A percentile compares a stretch with the other conserved stretches of the same genome.
phyloP scores from a whole-genome alignment of 2,329 filamentous ascomycete genomes.

The Coniochaeta pulveracea region DNA sequence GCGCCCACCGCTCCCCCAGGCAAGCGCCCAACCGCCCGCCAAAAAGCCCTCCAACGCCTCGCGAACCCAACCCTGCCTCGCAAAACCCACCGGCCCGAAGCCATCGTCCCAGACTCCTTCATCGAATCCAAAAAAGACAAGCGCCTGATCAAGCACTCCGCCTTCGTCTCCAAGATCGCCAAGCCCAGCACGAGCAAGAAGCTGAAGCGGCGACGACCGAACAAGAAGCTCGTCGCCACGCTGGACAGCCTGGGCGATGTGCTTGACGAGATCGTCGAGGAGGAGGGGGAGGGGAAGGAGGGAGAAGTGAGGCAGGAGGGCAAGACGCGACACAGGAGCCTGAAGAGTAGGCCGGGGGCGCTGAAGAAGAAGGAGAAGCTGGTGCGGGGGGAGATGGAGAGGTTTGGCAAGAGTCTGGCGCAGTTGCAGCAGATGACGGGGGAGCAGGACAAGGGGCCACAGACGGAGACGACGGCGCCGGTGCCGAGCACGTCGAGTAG shows the following conservation, averaged over 20 bases:
- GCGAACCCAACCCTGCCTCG: conserved; percentile 38
- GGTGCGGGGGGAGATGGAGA: conserved; percentile 68
- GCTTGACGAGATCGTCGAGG: conserved; percentile 52
- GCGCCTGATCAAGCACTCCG: conserved; percentile 67
- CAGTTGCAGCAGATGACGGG: conserved; percentile 38
- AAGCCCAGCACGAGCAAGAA: conserved; percentile 38
- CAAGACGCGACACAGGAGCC: conserved; percentile 61
- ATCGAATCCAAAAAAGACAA: conserved; percentile 72
- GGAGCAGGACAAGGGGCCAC: conserved; percentile 9
- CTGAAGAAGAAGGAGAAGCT: conserved; percentile 74
- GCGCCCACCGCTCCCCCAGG: conserved; percentile 19
- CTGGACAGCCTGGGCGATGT: conserved; percentile 71
- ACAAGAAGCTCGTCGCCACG: conserved; percentile 67
- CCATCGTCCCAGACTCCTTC: conserved; percentile 45
- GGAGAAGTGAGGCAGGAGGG: conserved; percentile 31
- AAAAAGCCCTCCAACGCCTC: conserved; percentile 41
- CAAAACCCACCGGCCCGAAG: conserved; percentile 39
- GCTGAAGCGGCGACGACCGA: conserved; percentile 55
- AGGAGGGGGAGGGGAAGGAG: conserved; percentile 27
- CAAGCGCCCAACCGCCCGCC: conserved; percentile 43
- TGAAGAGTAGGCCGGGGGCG: conserved; percentile 67
- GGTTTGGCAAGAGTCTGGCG: conserved; percentile 77
- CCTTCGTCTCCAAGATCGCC: conserved; percentile 66
- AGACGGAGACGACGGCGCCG: conserved; percentile 6
- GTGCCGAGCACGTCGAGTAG: conserved; percentile 40